Base-by-base conservation (phyloP, 139 green algal genomes). In the Tetratostichococcus sp. region DNA sequence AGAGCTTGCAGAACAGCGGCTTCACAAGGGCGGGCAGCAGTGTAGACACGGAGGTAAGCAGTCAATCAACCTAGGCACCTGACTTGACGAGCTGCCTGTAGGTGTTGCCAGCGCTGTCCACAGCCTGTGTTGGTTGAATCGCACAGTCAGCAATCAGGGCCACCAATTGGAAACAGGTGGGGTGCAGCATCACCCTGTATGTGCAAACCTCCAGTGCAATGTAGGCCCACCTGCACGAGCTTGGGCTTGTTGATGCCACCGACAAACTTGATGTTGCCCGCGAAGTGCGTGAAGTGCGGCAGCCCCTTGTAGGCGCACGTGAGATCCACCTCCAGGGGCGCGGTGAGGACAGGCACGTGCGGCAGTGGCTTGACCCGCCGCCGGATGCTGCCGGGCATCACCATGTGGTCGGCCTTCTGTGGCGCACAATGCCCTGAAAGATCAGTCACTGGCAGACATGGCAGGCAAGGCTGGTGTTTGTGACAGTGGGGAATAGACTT, bases 201-300 rank as follows among this genome's bases (percentile, higher is more conserved):
- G n/a, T n/a, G n/a, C n/a, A n/a, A n/a, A n/a, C n/a, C n/a, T 50
- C 8, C 39, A 6, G 11, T 50, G 39, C 39, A 50, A 6, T 21
- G 39, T 50, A 6, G 11, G 11, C 50, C 22, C 50, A 62, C 50
- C 35, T 84, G 57, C 23, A 96, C 78, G 23, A 91, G 73, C 85
- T 97, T 97, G 71, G 94, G 94, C 58, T 72, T 85, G 77, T 98
- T 97, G 72, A 98, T 88, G 75, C 94, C 94, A 0, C 90, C 91
- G 19, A 87, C 86, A 72, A 94, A 87, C 32, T 70, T 72, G 21
- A 93, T 83, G 34, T 71, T 62, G 67, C 73, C 71, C 28, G 79
- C 74, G 86, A 94, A 85, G 69, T 23, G 42, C 16, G 30, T 39
- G 72, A 94, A 77, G 69, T 81, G 65, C 4, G 88, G 80, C 43